Conservation (phyloP, 2,329 filamentous ascomycete genomes). For the Monosporascus sp. region DNA sequence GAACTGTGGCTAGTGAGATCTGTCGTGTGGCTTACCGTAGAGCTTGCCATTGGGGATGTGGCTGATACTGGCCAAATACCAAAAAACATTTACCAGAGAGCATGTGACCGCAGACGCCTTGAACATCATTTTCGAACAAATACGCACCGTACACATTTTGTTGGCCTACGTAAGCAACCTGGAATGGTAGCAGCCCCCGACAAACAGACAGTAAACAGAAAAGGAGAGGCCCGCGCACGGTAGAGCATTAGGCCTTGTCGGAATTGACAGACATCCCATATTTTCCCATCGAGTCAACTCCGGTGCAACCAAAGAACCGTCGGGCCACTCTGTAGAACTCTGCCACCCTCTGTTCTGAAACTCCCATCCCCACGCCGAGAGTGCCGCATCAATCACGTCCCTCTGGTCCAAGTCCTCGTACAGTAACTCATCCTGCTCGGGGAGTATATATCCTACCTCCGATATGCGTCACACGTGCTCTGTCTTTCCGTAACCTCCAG, state of each 20-base stretch:
- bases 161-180: too few species aligned
- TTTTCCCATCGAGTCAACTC: too few species aligned
- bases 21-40: background rate
- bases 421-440: background rate
- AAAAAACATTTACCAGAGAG: too few species aligned
- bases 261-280: too few species aligned
- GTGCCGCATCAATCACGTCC: background rate
- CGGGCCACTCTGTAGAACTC: background rate
- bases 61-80: background rate
- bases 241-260: background rate
- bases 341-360: background rate
- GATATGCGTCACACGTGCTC: background rate
- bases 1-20: too few species aligned
- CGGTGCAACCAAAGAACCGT: too few species aligned
- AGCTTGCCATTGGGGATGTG: background rate
- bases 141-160: too few species aligned
- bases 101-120: too few species aligned
- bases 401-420: background rate
- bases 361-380: background rate
- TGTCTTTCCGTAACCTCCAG: conserved; percentile 1
- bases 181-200: too few species aligned
- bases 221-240: background rate
- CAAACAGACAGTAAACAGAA: background rate
- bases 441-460: too few species aligned
- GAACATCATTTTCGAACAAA: too few species aligned